Evolutionary conservation across 2,329 filamentous ascomycete genomes (phyloP), one percentile per base, ranked within the genome.

Genomic region (Paraphoma sp.): DNA sequence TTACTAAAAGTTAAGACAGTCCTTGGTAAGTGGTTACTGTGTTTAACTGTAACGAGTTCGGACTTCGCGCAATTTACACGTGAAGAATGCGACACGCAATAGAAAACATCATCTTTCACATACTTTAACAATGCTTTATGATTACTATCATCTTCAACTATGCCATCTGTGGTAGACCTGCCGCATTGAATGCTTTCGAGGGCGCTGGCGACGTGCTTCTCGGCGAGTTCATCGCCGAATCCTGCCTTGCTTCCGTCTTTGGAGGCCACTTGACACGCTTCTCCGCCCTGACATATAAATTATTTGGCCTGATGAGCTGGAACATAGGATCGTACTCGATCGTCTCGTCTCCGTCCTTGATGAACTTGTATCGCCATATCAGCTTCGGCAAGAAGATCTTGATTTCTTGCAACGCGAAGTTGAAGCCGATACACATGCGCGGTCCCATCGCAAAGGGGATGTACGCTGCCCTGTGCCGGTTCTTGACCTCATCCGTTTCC

Each of bases 401-500:
- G 56, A 87, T 78, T 70, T 89, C 85, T 56, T 83, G 80, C 6
- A 88, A 74, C 0, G 86, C 86, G 69, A 88, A 87, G 72, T 87
- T 88, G 79, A 87, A 88, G 0, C 86, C 87, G 53, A 89, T 84
- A 58, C 87, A 89, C 75, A 81, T 82, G 1, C 87, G 77, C 0
- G 78, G 82, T 0, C 87, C 87, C 0, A 80, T 76, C 0, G 82
- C 86, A 59, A 89, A 89, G 0, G 87, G 87, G 3, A 84, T 76
- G 63, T 88, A 89, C 0, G 82, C 76, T 1, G 79, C 81, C 30
- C 80, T 79, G 45, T 67, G 65, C 23, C 64, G 56, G 50, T 63
- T 62, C 57, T 65, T 67, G 17, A 59, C 56, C 17, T 54, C 57
- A 6, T 54, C 50, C 29, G 53, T 57, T 40, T 60, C 57, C 57